Evolutionary conservation across 495 filamentous ascomycete species (phyloP).

Genomic region (Podospora conica): DNA sequence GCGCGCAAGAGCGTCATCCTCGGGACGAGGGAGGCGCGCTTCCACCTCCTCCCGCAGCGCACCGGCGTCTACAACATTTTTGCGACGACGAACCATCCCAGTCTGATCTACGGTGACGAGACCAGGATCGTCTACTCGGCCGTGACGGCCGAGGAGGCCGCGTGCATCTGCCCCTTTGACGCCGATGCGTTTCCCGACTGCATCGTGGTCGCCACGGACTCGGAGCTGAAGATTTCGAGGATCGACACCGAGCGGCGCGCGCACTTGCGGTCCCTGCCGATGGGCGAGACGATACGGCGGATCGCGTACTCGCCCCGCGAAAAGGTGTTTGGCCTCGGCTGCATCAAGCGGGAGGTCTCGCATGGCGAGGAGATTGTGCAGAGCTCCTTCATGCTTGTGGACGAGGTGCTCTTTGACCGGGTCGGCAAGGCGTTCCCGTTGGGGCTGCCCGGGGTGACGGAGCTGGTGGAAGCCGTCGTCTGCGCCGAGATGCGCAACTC

Average conservation of each 20-base stretch:
- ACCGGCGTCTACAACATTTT: slow-evolving; percentile 69
- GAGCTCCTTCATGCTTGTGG: slow-evolving; percentile 46
- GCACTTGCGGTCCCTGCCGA: slow-evolving; percentile 70
- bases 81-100: slow-evolving; percentile 88
- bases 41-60: slow-evolving; percentile 67
- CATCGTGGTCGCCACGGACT: slow-evolving; percentile 71
- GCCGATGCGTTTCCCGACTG: slow-evolving; percentile 71
- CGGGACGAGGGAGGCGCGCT: slow-evolving; percentile 74
- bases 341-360: slow-evolving; percentile 56
- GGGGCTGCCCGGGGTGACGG: slow-evolving; percentile 51
- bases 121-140: slow-evolving; percentile 88
- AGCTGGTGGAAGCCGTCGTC: slow-evolving; percentile 80
- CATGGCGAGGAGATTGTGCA: slow-evolving; percentile 44
- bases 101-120: slow-evolving; percentile 83
- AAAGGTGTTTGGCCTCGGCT: slow-evolving; percentile 80
- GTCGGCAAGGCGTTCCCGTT: slow-evolving; percentile 39
- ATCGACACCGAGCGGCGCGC: slow-evolving; percentile 83
- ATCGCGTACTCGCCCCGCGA: slow-evolving; percentile 78
- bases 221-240: slow-evolving; percentile 70
- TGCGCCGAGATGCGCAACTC: slow-evolving; percentile 64
- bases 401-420: slow-evolving; percentile 44
- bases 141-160: slow-evolving; percentile 84
- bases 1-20: slow-evolving; percentile 75
- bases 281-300: slow-evolving; percentile 77
- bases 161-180: slow-evolving; percentile 75